Evolutionary conservation across 768 basidiomycete species (phyloP).

Genomic region (Gymnopilus dilepis): DNA sequence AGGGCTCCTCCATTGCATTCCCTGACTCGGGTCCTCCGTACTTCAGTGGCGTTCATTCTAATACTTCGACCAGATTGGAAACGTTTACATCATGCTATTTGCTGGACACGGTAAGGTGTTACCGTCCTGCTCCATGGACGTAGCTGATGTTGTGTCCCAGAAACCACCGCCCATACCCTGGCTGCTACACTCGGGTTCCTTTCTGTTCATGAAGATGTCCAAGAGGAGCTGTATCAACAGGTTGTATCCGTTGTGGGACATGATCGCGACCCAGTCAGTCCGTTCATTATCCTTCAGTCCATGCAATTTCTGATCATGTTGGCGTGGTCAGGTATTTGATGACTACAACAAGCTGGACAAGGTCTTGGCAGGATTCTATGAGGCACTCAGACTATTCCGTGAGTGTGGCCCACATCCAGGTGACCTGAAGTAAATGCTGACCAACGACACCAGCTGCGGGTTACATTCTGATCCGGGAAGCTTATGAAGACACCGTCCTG

Average conservation of each 20-base stretch:
- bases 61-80: constrained; percentile 47
- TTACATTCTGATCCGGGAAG: constrained; percentile 46
- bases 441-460: constrained; percentile 38
- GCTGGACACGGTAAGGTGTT: constrained; percentile 57
- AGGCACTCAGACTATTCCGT: constrained; percentile 52
- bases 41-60: not conserved
- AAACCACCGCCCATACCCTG: constrained; percentile 56
- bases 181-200: constrained; percentile 53
- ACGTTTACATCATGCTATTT: constrained; percentile 56
- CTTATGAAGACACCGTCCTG: constrained; percentile 46
- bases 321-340: constrained; percentile 36
- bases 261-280: constrained; percentile 26
- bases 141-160: constrained; percentile 24
- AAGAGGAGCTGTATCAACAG: constrained; percentile 52
- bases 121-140: too few relatives aligned
- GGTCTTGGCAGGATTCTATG: constrained; percentile 49
- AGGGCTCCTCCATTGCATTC: too few relatives aligned
- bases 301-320: not conserved
- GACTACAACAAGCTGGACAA: constrained; percentile 48
- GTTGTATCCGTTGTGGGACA: constrained; percentile 44
- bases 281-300: not conserved
- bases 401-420: constrained; percentile 22
- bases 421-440: not conserved
- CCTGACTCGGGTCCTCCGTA: too few relatives aligned
- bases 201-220: constrained; percentile 48